Evolutionary conservation across 345 rosid species (phyloP).

Genomic region (Nephelium lappaceum): DNA sequence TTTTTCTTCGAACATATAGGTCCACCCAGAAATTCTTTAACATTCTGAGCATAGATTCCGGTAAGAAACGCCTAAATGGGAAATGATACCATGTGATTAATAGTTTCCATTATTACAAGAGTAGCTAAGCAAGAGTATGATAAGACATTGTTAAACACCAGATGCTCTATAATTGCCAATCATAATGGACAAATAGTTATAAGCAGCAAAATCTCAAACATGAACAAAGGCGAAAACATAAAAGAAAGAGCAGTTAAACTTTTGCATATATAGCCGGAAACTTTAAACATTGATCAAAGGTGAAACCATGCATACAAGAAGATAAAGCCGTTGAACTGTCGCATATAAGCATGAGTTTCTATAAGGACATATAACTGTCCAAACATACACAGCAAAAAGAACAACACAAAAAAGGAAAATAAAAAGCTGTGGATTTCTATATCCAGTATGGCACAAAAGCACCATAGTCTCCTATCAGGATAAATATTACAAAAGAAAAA

Average conservation of each 20-base stretch:
- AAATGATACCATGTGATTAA: neutral
- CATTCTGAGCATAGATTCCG: neutral
- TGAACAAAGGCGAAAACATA: neutral
- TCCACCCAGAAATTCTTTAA: neutral
- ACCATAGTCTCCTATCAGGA: conserved; percentile 31
- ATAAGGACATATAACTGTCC: conserved; percentile 11
- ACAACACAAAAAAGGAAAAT: neutral
- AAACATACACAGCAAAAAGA: conserved; percentile 8
- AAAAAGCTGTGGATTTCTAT: conserved; percentile 15
- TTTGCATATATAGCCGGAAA: neutral
- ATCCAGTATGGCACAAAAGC: conserved; percentile 33
- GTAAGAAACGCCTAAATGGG: neutral
- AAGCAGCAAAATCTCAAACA: neutral
- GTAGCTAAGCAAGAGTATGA: neutral
- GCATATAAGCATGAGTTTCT: conserved; percentile 22
- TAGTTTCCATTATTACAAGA: neutral
- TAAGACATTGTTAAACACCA: neutral
- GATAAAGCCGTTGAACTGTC: no score
- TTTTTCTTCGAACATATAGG: neutral
- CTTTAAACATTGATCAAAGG: no score
- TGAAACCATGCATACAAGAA: no score
- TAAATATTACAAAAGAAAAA: conserved; percentile 22
- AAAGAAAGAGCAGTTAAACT: conserved; percentile 23
- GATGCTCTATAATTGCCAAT: neutral
- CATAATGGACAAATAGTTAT: neutral